Conservation (phyloP, 1,284 basidiomycete genomes). For the Cutaneotrichosporon sp. region DNA sequence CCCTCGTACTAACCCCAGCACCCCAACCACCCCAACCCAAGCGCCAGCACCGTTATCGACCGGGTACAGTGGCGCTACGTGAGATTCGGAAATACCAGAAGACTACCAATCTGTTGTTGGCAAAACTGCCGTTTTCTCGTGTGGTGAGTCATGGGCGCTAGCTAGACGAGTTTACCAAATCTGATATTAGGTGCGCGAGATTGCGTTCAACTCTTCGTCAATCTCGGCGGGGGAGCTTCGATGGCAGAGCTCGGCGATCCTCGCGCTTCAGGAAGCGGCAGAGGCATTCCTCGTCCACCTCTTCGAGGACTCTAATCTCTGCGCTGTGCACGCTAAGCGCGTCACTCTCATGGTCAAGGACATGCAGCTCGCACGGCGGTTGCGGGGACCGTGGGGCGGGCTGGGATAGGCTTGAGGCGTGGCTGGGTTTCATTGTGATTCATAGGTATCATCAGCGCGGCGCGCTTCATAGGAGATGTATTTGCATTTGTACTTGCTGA, state of each 20-base stretch:
- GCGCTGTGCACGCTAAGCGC: slow-evolving; percentile 96
- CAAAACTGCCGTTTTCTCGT: slow-evolving; percentile 86
- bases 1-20: too few relatives aligned
- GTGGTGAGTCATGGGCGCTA: slow-evolving; percentile 61
- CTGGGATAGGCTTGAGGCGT: slow-evolving; percentile 2
- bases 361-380: slow-evolving; percentile 90
- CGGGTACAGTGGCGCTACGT: slow-evolving; percentile 81
- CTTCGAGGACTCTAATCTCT: slow-evolving; percentile 94
- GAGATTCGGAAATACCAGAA: slow-evolving; percentile 95
- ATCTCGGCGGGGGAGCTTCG: slow-evolving; percentile 68
- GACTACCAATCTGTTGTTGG: slow-evolving; percentile 80
- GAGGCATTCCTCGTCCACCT: slow-evolving; percentile 91
- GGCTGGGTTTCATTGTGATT: background rate
- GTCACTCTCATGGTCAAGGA: slow-evolving; percentile 98
- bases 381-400: slow-evolving; percentile 74
- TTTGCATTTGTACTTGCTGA: too few relatives aligned
- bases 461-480: too few relatives aligned
- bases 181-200: slow-evolving; percentile 75
- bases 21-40: background rate
- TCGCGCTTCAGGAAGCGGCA: slow-evolving; percentile 90
- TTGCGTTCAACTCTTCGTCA: slow-evolving; percentile 80
- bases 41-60: slow-evolving; percentile 61
- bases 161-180: too few relatives aligned
- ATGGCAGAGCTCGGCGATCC: slow-evolving; percentile 87
- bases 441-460: too few relatives aligned